phyloP scores from a whole-genome alignment of 768 basidiomycete genomes.

The Tylopilus sp. region DNA sequence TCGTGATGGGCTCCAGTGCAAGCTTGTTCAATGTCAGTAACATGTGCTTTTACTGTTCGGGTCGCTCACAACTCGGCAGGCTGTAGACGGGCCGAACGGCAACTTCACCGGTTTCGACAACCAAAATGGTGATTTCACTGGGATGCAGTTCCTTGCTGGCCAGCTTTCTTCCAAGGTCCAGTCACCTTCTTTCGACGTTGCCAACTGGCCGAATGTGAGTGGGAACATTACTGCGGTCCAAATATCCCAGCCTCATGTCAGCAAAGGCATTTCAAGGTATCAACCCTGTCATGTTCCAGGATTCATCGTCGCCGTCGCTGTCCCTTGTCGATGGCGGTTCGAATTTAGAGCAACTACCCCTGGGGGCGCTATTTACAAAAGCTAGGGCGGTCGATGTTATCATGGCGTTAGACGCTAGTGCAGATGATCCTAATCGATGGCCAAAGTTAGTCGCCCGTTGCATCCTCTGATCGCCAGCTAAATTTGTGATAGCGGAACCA shows the following conservation, averaged over 20 bases:
- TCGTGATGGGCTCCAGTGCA: constrained; percentile 73
- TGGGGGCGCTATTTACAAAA: constrained; percentile 68
- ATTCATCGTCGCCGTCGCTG: constrained; percentile 49
- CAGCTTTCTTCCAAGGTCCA: constrained; percentile 45
- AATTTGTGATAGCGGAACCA: constrained; percentile 45
- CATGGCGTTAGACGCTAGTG: constrained; percentile 67
- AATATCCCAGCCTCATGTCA: not conserved
- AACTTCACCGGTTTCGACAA: constrained; percentile 27
- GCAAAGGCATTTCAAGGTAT: constrained; percentile 50
- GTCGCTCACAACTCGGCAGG: constrained; percentile 36
- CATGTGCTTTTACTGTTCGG: not conserved
- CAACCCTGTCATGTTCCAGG: constrained; percentile 46
- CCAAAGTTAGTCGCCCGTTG: constrained; percentile 50
- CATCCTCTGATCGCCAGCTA: not conserved
- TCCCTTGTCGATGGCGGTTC: constrained; percentile 70
- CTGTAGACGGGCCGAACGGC: constrained; percentile 41
- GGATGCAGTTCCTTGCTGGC: constrained; percentile 46
- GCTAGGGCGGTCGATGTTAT: constrained; percentile 70
- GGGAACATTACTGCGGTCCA: not conserved
- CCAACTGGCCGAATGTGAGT: constrained; percentile 61
- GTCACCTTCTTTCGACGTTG: constrained; percentile 55
- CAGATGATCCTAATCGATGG: constrained; percentile 58
- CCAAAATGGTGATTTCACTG: constrained; percentile 10
- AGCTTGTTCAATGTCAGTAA: constrained; percentile 58
- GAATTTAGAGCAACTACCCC: constrained; percentile 67